Evolutionary conservation across 2,329 filamentous ascomycete genomes (phyloP).

Genomic region (Thermothelomyces thermophilus): DNA sequence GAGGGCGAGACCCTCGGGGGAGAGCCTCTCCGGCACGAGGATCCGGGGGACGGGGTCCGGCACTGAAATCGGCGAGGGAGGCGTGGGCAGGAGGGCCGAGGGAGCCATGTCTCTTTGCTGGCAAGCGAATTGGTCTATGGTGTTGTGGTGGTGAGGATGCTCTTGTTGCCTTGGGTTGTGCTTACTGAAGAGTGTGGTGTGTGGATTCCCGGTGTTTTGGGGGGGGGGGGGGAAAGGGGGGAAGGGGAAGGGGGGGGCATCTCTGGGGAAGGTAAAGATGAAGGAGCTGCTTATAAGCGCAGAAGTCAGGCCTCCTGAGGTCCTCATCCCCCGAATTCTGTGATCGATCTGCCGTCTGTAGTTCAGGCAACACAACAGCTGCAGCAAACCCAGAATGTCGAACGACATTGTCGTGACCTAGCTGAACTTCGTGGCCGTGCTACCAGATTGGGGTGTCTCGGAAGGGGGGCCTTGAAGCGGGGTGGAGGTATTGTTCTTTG

Average conservation of each 20-base stretch:
- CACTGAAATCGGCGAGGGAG: slow-evolving; percentile 13
- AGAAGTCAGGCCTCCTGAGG: too few relatives aligned
- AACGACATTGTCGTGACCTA: background rate
- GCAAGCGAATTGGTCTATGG: background rate
- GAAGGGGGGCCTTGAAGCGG: background rate
- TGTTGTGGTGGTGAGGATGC: background rate
- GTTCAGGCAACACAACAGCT: background rate
- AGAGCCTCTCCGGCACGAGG: slow-evolving; percentile 74
- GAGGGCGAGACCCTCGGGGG: slow-evolving; percentile 66
- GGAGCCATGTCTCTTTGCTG: slow-evolving; percentile 25
- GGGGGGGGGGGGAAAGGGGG: too few relatives aligned
- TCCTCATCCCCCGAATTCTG: too few relatives aligned
- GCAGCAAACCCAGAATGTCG: background rate
- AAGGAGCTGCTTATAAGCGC: background rate
- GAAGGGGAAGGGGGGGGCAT: too few relatives aligned
- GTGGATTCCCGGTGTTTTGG: too few relatives aligned
- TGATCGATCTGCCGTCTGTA: background rate
- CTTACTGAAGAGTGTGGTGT: too few relatives aligned
- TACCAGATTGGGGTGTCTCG: background rate
- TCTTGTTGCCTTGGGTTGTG: background rate
- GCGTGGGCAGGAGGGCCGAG: slow-evolving; percentile 24
- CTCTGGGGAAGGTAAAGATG: too few relatives aligned
- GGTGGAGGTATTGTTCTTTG: background rate
- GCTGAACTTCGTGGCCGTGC: background rate
- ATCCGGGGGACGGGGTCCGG: slow-evolving; percentile 38